phyloP scores from a whole-genome alignment of 192 early-diverging fungal genomes.

The Geranomyces michiganensis region DNA sequence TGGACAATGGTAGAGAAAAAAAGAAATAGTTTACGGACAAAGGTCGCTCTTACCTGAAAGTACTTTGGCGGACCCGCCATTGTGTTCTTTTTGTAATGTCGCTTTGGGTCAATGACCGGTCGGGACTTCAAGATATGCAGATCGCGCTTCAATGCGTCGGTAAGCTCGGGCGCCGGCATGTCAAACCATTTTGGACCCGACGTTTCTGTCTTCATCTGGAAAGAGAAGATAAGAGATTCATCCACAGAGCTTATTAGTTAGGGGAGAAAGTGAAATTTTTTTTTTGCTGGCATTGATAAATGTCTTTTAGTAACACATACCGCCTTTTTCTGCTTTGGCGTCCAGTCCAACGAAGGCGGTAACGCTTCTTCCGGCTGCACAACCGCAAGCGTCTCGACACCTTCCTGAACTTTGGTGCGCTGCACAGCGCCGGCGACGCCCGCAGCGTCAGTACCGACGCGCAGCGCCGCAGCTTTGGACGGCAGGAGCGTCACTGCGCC shows the following conservation, averaged over 20 bases:
- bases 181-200: slow-evolving; percentile 82
- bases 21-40: background rate
- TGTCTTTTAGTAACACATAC: slow-evolving; percentile 15
- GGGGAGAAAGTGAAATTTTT: background rate
- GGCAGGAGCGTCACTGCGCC: slow-evolving; percentile 33
- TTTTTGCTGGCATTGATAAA: background rate
- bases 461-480: slow-evolving; percentile 19
- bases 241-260: background rate
- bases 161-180: slow-evolving; percentile 81
- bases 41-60: slow-evolving; percentile 70
- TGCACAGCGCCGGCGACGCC: background rate
- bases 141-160: slow-evolving; percentile 87
- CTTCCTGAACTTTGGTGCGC: slow-evolving; percentile 5
- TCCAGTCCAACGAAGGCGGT: slow-evolving; percentile 36
- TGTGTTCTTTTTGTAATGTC: slow-evolving; percentile 84
- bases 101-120: slow-evolving; percentile 88
- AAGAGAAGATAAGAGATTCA: background rate
- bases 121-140: slow-evolving; percentile 84
- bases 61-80: slow-evolving; percentile 77
- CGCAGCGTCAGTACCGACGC: background rate
- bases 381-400: slow-evolving; percentile 29
- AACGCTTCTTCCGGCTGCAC: slow-evolving; percentile 17
- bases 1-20: slow-evolving; percentile 1
- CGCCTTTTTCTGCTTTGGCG: slow-evolving; percentile 40
- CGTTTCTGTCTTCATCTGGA: slow-evolving; percentile 37